Base-by-base conservation (phyloP, 2,329 filamentous ascomycete genomes). In the Pseudogymnoascus sp. region DNA sequence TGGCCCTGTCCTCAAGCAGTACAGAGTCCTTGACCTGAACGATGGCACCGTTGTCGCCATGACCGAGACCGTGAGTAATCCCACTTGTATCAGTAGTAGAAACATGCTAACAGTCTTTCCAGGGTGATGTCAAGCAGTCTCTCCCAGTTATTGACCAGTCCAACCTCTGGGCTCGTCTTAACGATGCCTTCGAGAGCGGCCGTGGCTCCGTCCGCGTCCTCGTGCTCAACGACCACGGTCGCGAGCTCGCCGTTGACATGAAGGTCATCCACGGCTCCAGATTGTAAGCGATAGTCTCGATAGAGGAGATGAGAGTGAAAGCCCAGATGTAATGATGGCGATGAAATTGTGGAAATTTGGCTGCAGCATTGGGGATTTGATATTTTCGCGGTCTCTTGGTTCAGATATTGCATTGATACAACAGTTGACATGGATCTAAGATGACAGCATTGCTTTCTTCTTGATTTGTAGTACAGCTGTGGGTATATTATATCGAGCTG, bases 1-100 rank as follows among this genome's bases (percentile, higher is more conserved):
- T 71, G 95, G 93, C 73, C 95, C 95, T 68, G 87, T 97, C 82
- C 97, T 97, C 91, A 97, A 97, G 91, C 95, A 97, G 86, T 99
- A 99, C 89, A 93, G 95, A 75, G 93, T 99, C 76, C 89, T 99
- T 67, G 95, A 99, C 83, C 89, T 99, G 78, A 88, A 92, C 78
- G 90, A 96, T 70, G 93, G 85, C 72, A 72, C 87, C 73, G 79
- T 99, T 75, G 91, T 96, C 70, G 93, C 93, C 83, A 97, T 99
- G 93, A 99, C 95, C 76, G 95, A 99, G 89, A 91, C 88, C 69
- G 73, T 62, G 21, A 64, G 59, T 62, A 47, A 60, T 14, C 26
- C 59, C 34, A 11, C 34, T 40, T 36, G 7, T 51, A 31, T 29
- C 18, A 18, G 26, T n/a, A 21, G 7, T 29, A 21, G 31, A 12